A percentile compares a stretch with the other conserved stretches of the same genome.
These are phyloP conservation scores for Beta corolliflora DNA, from an alignment of 179 eudicot genomes.

Conservation along the genomic window DNA sequence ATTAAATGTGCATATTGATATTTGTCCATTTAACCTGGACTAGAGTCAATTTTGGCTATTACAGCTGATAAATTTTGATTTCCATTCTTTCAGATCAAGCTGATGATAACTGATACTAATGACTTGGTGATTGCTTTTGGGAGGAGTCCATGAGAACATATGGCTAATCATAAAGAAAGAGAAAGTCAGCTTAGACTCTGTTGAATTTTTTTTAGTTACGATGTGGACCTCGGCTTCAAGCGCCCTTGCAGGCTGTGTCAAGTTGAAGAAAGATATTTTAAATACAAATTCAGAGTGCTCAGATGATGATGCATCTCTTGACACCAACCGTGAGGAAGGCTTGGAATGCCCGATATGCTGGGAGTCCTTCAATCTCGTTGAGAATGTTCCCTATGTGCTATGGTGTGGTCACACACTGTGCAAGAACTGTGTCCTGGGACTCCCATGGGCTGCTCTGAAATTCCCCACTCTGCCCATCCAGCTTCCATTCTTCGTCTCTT, in stretches of 20 bases:
- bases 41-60: background rate
- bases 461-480: slow-evolving; percentile 52
- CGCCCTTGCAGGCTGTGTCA: slow-evolving; percentile 26
- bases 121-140: slow-evolving; percentile 15
- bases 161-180: slow-evolving; percentile 11
- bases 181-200: slow-evolving; percentile 10
- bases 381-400: slow-evolving; percentile 61
- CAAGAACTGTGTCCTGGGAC: slow-evolving; percentile 56
- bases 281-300: slow-evolving; percentile 45
- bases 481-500: slow-evolving; percentile 59
- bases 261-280: slow-evolving; percentile 26
- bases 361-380: slow-evolving; percentile 66
- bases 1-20: background rate
- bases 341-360: slow-evolving; percentile 68
- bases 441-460: slow-evolving; percentile 56
- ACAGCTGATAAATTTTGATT: background rate
- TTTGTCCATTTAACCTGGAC: too few species aligned
- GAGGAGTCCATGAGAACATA: background rate
- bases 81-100: slow-evolving; percentile 26
- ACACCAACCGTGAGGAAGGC: slow-evolving; percentile 48
- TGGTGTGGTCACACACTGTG: slow-evolving; percentile 74
- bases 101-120: slow-evolving; percentile 7
- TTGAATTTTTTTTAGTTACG: background rate
- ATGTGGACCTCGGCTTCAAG: slow-evolving; percentile 44
- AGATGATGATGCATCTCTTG: slow-evolving; percentile 52